phyloP scores from a whole-genome alignment of 768 basidiomycete species.

The Mycena haematopus region DNA sequence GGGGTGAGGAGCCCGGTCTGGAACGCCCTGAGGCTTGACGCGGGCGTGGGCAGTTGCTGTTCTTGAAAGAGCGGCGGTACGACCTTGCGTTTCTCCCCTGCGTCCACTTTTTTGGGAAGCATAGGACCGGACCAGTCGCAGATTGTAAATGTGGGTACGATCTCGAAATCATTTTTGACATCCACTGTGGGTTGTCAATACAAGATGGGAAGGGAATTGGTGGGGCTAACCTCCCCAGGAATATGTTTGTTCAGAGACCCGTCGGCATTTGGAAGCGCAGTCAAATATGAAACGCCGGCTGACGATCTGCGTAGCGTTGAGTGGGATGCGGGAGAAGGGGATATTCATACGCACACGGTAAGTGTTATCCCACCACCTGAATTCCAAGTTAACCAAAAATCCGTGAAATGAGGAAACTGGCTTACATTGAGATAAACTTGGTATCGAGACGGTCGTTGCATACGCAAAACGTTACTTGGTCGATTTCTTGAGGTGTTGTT shows the following conservation, averaged over 20 bases:
- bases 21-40: neutral
- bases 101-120: neutral
- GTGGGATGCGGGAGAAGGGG: neutral
- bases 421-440: neutral
- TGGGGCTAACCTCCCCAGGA: neutral
- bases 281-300: neutral
- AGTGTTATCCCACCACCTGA: neutral
- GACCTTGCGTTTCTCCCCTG: neutral
- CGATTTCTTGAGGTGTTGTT: neutral
- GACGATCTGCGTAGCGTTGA: neutral
- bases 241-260: neutral
- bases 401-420: neutral
- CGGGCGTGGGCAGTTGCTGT: neutral
- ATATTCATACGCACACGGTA: neutral
- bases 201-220: neutral
- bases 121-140: neutral
- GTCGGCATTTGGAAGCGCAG: neutral
- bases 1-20: neutral
- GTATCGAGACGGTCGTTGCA: neutral
- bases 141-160: neutral
- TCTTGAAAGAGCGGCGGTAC: neutral
- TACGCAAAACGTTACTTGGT: neutral
- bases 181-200: neutral
- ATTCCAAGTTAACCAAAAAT: neutral
- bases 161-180: neutral